phyloP scores from a whole-genome alignment of 805 yeast species.

The Barnettozyma populi region DNA sequence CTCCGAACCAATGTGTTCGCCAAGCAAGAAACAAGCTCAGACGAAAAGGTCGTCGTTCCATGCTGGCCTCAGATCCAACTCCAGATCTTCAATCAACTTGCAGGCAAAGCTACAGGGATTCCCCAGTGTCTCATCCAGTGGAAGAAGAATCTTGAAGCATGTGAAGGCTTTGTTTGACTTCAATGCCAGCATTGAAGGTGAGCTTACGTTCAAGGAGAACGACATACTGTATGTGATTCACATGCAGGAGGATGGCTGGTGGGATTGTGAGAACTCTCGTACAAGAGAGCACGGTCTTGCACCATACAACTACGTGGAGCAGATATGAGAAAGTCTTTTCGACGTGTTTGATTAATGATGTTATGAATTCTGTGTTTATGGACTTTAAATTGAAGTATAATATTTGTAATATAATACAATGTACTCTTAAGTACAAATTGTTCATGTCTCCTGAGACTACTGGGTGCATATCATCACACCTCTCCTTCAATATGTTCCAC shows the following conservation, averaged over 20 bases:
- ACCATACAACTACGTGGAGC: slow-evolving; percentile 51
- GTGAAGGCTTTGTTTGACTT: slow-evolving; percentile 54
- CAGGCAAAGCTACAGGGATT: slow-evolving; percentile 29
- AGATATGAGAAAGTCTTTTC: slow-evolving; percentile 3
- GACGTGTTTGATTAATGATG: not conserved
- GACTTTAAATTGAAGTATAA: not conserved
- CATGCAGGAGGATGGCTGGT: slow-evolving; percentile 70
- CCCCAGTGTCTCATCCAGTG: slow-evolving; percentile 47
- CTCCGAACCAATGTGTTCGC: slow-evolving; percentile 6
- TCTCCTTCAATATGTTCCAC: slow-evolving; percentile 38
- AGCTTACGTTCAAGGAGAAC: slow-evolving; percentile 52
- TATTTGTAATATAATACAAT: not conserved
- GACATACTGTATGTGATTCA: slow-evolving; percentile 48
- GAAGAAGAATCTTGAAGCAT: slow-evolving; percentile 47
- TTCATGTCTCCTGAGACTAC: not conserved
- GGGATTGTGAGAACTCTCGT: slow-evolving; percentile 57
- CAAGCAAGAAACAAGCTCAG: slow-evolving; percentile 4
- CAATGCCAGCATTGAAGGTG: slow-evolving; percentile 55
- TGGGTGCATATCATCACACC: not conserved
- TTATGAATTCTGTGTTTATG: slow-evolving; percentile 3
- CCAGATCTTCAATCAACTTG: slow-evolving; percentile 22
- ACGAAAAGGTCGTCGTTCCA: slow-evolving; percentile 25
- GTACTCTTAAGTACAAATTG: not conserved
- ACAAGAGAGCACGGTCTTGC: slow-evolving; percentile 44
- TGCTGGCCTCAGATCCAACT: slow-evolving; percentile 21